phyloP scores from a whole-genome alignment of 129 eudicot genomes.

The Rutidosis leptorrhynchoides region DNA sequence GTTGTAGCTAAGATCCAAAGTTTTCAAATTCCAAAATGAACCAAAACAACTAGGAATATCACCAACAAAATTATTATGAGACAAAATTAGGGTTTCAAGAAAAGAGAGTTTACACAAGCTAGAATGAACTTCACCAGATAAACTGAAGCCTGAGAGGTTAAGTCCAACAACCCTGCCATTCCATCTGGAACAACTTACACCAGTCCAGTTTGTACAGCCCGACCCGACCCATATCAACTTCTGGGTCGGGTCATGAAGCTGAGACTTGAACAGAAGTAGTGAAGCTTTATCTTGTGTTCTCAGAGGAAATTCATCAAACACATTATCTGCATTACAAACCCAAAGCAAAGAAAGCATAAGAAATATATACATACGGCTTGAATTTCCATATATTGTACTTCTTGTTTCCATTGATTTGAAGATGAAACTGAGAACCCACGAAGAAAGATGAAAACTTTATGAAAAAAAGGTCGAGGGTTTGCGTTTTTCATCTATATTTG shows the following conservation, averaged over 20 bases:
- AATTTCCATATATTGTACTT: conserved; percentile 14
- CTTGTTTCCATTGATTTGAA: conserved; percentile 40
- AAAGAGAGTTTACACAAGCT: conserved; percentile 65
- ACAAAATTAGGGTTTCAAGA: conserved; percentile 65
- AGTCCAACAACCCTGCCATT: conserved; percentile 61
- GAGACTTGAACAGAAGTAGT: conserved; percentile 57
- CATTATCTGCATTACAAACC: conserved; percentile 23
- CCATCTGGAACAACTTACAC: conserved; percentile 54
- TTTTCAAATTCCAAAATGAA: conserved; percentile 43
- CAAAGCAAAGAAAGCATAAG: conserved; percentile 23
- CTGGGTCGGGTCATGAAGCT: conserved; percentile 56
- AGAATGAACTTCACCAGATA: conserved; percentile 55
- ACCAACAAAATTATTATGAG: conserved; percentile 53
- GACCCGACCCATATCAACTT: conserved; percentile 67
- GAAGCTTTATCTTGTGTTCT: conserved; percentile 51
- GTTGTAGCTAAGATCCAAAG: conserved; percentile 61
- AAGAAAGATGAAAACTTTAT: background rate
- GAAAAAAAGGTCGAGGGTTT: conserved; percentile 16
- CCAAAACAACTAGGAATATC: conserved; percentile 62
- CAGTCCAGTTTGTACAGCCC: conserved; percentile 59
- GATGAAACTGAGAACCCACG: background rate
- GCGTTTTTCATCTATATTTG: conserved; percentile 15
- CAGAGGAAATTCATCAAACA: conserved; percentile 31
- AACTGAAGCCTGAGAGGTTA: conserved; percentile 48
- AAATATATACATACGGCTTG: background rate